Base-by-base conservation (phyloP, 164 flowering plant species). In the Stephania cephalantha region DNA sequence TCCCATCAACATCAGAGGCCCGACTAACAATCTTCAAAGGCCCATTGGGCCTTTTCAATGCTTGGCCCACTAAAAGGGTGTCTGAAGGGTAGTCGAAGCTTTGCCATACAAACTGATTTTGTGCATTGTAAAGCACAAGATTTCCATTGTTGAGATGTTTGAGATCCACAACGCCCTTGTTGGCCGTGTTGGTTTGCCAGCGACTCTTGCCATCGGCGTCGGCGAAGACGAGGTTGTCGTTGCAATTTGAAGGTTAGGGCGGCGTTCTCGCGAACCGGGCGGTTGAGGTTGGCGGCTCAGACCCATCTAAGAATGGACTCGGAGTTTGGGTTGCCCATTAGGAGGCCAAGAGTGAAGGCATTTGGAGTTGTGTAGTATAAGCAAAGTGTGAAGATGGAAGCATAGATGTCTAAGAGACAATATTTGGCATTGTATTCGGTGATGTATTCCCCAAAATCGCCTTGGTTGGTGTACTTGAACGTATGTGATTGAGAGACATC, bases 391-490 rank as follows among this genome's bases (percentile, higher is more conserved):
- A 71, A 84, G 82, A 2, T 81, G 86, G 50, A 48, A 74, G 69
- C 45, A 18, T 29, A 9, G 5, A 71, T 1, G n/a, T 42, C 48
- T 5, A 78, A 29, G 42, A 58, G 30, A 4, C 89, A 85, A 29
- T 86, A 88, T 50, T 30, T 17, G 1, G 75, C 88, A 52, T 50
- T 81, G 17, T 89, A 88, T 63, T 90, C 94, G 0, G 72, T 78
- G 7, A 79, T 66, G 65, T 79, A 79, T 0, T 42, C 71, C 0
- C 87, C 91, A 17, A 86, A 83, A 6, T 83, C 86, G 15, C 89
- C 90, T 30, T 77, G 48, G 17, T 85, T 87, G 9, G 85, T 83
- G 48, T 13, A 80, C 61, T 77, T 82, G 84, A 90, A 90, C 3
- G 82, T 80, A 8, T 73, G 76, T 0, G 84, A 80, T 22, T 78